phyloP scores from a whole-genome alignment of 2,329 filamentous ascomycete species.

The Cladosporium sp. region DNA sequence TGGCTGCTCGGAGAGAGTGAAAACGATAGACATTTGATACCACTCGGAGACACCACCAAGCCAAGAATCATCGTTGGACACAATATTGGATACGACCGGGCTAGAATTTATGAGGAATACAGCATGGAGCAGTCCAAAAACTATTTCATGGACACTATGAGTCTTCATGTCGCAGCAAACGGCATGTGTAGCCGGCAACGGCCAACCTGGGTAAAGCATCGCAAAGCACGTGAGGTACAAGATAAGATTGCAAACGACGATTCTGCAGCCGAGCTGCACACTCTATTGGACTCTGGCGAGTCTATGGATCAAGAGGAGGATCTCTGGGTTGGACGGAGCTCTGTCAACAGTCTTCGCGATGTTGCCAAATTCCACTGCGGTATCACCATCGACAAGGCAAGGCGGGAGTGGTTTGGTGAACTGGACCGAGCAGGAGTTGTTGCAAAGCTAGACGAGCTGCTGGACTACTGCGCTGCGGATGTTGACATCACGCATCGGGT shows the following conservation, averaged over 20 bases:
- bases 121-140: constrained; percentile 75
- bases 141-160: constrained; percentile 95
- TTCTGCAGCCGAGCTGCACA: constrained; percentile 65
- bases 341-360: constrained; percentile 89
- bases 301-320: constrained; percentile 80
- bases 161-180: constrained; percentile 92
- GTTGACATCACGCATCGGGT: constrained; percentile 89
- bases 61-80: constrained; percentile 84
- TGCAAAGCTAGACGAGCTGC: constrained; percentile 70
- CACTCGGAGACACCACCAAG: constrained; percentile 70
- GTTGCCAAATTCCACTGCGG: constrained; percentile 96
- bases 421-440: constrained; percentile 68
- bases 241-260: constrained; percentile 73
- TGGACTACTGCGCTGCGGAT: constrained; percentile 94
- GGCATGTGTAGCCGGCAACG: constrained; percentile 97
- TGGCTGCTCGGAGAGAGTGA: constrained; percentile 84
- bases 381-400: constrained; percentile 83
- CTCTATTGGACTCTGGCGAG: constrained; percentile 61
- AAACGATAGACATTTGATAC: constrained; percentile 75
- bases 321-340: constrained; percentile 90
- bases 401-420: constrained; percentile 80
- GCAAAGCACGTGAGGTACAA: constrained; percentile 79
- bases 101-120: constrained; percentile 86
- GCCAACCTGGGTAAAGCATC: constrained; percentile 95
- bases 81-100: constrained; percentile 92